Evolutionary conservation across 2,329 filamentous ascomycete species (phyloP), one percentile per base, ranked within the genome.

Genomic region (Talaromyces albobiverticillius): DNA sequence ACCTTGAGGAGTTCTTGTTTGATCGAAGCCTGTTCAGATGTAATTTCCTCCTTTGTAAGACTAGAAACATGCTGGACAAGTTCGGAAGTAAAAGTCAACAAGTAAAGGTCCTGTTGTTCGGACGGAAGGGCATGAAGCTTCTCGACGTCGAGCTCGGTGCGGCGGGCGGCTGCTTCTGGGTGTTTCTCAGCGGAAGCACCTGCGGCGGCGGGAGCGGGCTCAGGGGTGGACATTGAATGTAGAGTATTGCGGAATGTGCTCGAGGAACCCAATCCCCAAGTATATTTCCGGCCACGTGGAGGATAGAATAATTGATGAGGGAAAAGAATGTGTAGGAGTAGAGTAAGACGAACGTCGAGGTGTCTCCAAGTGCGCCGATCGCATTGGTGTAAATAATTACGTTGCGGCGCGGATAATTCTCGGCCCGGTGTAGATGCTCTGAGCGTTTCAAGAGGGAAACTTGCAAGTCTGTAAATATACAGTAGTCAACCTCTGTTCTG

Each of bases 1-100:
- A 99, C 88, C 74, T 96, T 90, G 71, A 97, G 89, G 61, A 96
- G 82, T 79, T 97, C 91, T 70, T 89, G 92, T 75, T 96, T 96
- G 64, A 99, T 81, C 69, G 90, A 89, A 64, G 91, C 85, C 72
- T 99, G 94, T 74, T 96, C 89, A 11, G 89, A 83, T 20, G 89
- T 93, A 61, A 92, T 88, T 67, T 89, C 88, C 62, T 96, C 90
- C 58, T 85, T 79, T 51, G 85, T 82, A 45, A 97, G 82, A 16
- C 61, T 60, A 14, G 77, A 77, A 42, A 95, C 88, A 79, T 96
- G 89, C 62, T 87, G 88, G 59, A 85, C 87, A 53, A 99, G 80
- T 57, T 88, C 84, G 25, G 91, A 88, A 32, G 92, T 88, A 68
- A 95, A 96, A 23, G 87, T 95, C 57, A 99, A 81, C 59, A 99